phyloP scores from a whole-genome alignment of 192 early-diverging fungal genomes.

The Coemansia sp. region DNA sequence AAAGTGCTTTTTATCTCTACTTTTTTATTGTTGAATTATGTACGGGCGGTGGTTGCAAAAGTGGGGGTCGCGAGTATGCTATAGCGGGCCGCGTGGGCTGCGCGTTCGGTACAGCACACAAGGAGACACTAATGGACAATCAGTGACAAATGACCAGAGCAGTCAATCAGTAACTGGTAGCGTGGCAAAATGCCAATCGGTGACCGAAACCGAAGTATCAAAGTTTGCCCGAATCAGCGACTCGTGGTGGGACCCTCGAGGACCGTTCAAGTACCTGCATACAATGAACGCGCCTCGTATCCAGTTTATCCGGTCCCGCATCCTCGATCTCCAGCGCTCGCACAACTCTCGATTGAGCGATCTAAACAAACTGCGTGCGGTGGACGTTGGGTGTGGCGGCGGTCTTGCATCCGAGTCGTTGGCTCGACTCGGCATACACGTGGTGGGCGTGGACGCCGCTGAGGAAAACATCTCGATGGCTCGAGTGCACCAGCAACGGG shows the following conservation, averaged over 20 bases:
- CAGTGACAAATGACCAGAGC: too few species aligned
- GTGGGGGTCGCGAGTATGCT: too few species aligned
- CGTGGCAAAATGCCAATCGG: not conserved
- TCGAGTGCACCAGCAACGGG: constrained; percentile 63
- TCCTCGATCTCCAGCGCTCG: constrained; percentile 16
- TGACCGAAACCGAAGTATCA: constrained; percentile 6
- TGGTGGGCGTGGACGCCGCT: constrained; percentile 84
- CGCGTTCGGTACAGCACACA: too few species aligned
- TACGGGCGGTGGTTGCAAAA: too few species aligned
- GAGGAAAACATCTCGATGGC: constrained; percentile 84
- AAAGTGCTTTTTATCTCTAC: too few species aligned
- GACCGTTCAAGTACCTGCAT: constrained; percentile 83
- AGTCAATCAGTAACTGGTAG: too few species aligned
- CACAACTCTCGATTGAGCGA: constrained; percentile 64
- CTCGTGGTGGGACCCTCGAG: constrained; percentile 90
- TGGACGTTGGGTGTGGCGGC: constrained; percentile 96
- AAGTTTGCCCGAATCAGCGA: constrained; percentile 35
- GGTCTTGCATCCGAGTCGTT: constrained; percentile 85
- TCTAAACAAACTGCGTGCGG: constrained; percentile 47
- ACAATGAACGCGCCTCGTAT: constrained; percentile 70
- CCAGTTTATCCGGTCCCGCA: constrained; percentile 68
- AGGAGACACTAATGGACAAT: too few species aligned
- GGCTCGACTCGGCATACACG: constrained; percentile 70
- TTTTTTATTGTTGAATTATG: too few species aligned
- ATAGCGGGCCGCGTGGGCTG: too few species aligned